Conservation (phyloP, 345 rosid genomes). For the Gynandropsis gynandra region DNA sequence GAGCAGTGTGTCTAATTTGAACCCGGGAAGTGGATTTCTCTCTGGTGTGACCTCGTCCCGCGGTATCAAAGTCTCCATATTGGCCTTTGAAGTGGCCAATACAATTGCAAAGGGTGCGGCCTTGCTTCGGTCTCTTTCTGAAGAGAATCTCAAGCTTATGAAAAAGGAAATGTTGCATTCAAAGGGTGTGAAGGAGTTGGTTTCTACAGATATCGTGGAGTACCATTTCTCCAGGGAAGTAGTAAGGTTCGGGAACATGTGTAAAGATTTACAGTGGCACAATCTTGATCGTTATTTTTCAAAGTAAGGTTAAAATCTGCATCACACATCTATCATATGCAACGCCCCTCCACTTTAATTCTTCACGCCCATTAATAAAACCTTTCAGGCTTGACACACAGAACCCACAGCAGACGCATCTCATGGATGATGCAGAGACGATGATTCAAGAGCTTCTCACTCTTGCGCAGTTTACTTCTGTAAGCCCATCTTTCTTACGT, state of each 20-base stretch:
- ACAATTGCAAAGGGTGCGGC: slow-evolving; percentile 72
- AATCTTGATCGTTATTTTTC: slow-evolving; percentile 63
- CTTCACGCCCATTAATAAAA: slow-evolving; percentile 19
- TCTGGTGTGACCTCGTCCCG: slow-evolving; percentile 44
- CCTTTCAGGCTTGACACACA: slow-evolving; percentile 59
- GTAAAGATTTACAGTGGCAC: slow-evolving; percentile 90
- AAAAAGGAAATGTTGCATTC: slow-evolving; percentile 60
- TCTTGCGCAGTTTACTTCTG: slow-evolving; percentile 75
- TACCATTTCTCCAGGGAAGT: slow-evolving; percentile 67
- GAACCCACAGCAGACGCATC: slow-evolving; percentile 29
- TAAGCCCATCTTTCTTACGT: slow-evolving; percentile 30
- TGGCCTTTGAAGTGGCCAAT: slow-evolving; percentile 93
- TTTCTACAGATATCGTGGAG: slow-evolving; percentile 56
- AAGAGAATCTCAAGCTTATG: slow-evolving; percentile 47
- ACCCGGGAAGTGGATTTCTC: slow-evolving; percentile 42
- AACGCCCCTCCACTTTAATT: slow-evolving; percentile 1
- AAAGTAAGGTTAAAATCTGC: slow-evolving; percentile 40
- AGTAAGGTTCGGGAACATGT: slow-evolving; percentile 74
- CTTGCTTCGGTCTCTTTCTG: slow-evolving; percentile 64
- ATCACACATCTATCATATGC: slow-evolving; percentile 2
- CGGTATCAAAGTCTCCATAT: slow-evolving; percentile 46
- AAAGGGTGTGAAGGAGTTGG: slow-evolving; percentile 57
- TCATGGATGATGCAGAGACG: slow-evolving; percentile 53
- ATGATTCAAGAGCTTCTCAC: slow-evolving; percentile 58
- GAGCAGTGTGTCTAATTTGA: slow-evolving; percentile 68